Conservation (phyloP, 2,329 filamentous ascomycete genomes). For the Fusarium sp. region DNA sequence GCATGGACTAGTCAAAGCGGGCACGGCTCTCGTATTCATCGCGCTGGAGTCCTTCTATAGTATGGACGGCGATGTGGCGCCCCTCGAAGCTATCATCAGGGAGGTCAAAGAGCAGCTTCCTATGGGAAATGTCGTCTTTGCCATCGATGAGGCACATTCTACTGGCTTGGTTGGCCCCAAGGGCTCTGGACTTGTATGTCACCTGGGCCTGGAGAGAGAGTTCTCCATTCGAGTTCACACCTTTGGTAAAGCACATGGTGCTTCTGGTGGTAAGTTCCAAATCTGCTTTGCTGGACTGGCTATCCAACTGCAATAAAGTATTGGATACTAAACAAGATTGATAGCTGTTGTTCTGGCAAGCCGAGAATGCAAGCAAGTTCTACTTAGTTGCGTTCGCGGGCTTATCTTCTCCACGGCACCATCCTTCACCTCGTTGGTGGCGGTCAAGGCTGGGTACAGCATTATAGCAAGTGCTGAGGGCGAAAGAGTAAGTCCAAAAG, state of each 20-base stretch:
- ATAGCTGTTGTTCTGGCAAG: slow-evolving; percentile 1
- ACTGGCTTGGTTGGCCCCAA: neutral
- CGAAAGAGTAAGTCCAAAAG: neutral
- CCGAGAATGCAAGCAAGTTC: neutral
- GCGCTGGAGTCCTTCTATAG: slow-evolving; percentile 3
- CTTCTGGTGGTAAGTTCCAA: neutral
- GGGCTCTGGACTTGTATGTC: neutral
- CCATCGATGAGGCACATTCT: slow-evolving; percentile 6
- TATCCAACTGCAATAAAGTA: rapidly evolving
- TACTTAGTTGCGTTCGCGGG: slow-evolving; percentile 1
- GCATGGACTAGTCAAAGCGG: neutral
- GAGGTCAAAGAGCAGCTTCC: neutral
- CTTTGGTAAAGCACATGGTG: slow-evolving; percentile 13
- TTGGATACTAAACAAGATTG: neutral
- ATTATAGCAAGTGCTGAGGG: neutral
- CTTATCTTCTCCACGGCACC: slow-evolving; percentile 6
- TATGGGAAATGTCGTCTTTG: neutral
- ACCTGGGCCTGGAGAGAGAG: neutral
- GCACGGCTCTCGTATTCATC: neutral
- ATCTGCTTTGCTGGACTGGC: no score
- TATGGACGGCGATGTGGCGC: slow-evolving; percentile 2
- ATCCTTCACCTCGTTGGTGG: neutral
- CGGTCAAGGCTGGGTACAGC: neutral
- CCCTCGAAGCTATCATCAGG: rapidly evolving
- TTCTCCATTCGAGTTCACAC: slow-evolving; percentile 8